These are phyloP conservation scores for Hortiboletus campestris DNA, from an alignment of 768 basidiomycete genomes.

Conservation along the genomic window DNA sequence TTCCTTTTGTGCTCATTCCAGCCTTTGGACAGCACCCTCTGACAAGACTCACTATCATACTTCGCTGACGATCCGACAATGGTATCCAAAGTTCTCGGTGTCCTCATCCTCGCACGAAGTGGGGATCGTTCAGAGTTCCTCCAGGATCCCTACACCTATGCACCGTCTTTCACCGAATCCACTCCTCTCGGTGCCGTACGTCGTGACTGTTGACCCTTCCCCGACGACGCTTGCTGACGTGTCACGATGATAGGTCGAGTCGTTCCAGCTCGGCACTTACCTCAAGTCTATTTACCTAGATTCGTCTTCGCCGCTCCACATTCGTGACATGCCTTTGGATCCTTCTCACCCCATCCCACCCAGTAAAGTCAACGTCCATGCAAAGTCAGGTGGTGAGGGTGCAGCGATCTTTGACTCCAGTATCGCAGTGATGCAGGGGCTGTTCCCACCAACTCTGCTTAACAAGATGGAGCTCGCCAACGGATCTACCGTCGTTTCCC, in stretches of 20 bases:
- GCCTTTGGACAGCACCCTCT: not conserved
- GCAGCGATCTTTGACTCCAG: constrained; percentile 81
- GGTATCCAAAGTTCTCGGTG: constrained; percentile 55
- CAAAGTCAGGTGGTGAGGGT: constrained; percentile 80
- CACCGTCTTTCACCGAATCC: constrained; percentile 59
- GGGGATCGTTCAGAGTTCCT: constrained; percentile 69
- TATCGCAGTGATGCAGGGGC: constrained; percentile 77
- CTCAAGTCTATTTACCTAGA: constrained; percentile 68
- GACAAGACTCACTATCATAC: not conserved
- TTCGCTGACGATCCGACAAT: constrained; percentile 18
- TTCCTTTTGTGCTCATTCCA: constrained; percentile 1
- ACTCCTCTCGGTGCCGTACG: constrained; percentile 76
- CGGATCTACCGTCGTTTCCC: constrained; percentile 65
- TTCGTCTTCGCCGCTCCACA: constrained; percentile 62
- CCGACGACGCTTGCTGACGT: constrained; percentile 4
- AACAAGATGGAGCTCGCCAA: constrained; percentile 78
- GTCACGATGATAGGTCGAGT: constrained; percentile 51
- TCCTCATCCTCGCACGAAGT: constrained; percentile 73
- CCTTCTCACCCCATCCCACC: constrained; percentile 57
- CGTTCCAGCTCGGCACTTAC: constrained; percentile 58
- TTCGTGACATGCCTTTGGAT: constrained; percentile 65
- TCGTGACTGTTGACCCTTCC: constrained; percentile 6
- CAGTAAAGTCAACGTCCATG: constrained; percentile 67
- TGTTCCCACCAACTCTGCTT: constrained; percentile 72
- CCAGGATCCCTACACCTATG: constrained; percentile 72